These are phyloP conservation scores for Dacryopinax primogenitus DNA, from an alignment of 768 basidiomycete genomes.

Conservation along the genomic window DNA sequence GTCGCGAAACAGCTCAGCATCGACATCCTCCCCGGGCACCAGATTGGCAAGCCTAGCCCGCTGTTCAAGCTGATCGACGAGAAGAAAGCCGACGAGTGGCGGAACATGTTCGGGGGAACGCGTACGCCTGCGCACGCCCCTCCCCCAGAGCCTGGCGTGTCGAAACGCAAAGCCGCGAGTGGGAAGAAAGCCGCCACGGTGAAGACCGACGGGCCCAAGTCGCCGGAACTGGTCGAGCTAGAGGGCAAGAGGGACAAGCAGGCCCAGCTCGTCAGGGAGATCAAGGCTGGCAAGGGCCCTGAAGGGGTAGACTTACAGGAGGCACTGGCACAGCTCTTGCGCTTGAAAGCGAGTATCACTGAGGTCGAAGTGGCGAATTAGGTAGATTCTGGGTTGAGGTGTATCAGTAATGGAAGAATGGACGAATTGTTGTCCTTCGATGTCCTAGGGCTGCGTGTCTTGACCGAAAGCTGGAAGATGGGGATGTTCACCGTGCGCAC, in stretches of 20 bases:
- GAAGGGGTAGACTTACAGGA: constrained; percentile 47
- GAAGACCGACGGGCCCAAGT: constrained; percentile 44
- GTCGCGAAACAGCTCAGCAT: constrained; percentile 60
- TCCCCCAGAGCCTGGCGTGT: constrained; percentile 29
- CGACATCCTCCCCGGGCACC: constrained; percentile 80
- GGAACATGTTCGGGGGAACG: constrained; percentile 61
- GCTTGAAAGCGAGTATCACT: constrained; percentile 47
- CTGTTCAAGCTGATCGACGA: constrained; percentile 92
- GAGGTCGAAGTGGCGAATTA: constrained; percentile 23
- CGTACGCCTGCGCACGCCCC: constrained; percentile 31
- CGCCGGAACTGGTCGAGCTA: constrained; percentile 55
- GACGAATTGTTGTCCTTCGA: no score
- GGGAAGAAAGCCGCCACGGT: constrained; percentile 35
- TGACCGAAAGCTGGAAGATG: no score
- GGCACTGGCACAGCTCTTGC: constrained; percentile 53
- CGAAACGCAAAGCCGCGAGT: constrained; percentile 34
- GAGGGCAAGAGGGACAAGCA: constrained; percentile 67
- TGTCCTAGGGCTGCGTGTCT: no score
- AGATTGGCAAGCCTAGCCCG: constrained; percentile 72
- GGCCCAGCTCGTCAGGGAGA: constrained; percentile 53
- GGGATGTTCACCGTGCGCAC: no score
- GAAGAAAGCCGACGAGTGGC: constrained; percentile 72
- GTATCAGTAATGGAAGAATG: not conserved
- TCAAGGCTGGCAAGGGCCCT: constrained; percentile 39
- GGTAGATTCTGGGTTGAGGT: constrained; percentile 15